Evolutionary conservation across 2,329 filamentous ascomycete species (phyloP), one percentile per base, ranked within the genome.

Genomic region (Phaeosphaeriaceae sp.): DNA sequence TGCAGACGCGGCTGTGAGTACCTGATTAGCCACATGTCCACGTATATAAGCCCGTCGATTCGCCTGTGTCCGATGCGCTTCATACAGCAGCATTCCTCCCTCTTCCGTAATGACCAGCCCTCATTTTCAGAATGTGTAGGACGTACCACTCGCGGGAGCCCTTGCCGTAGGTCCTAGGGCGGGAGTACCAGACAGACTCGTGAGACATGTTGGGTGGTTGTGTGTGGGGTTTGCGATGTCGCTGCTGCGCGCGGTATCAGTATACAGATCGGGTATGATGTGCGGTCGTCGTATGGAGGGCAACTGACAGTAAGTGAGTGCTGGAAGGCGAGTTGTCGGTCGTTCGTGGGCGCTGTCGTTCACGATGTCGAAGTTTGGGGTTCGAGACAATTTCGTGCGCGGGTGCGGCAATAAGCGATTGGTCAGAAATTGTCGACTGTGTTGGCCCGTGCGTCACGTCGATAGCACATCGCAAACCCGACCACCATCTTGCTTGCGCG

Each of bases 131-230:
- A 41, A 42, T 47, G 46, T 59, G 33, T 27, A 60, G 7, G 65
- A 85, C 91, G 81, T 93, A 97, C 93, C 93, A 97, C 81, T 85
- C 83, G 83, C 93, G 91, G 83, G 91, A 86, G 85, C 94, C 94
- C 89, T 97, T 97, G 87, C 94, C 94, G 88, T 96, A 97, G 82
- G 83, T 92, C 84, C 93, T 91, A 80, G 95, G 95, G 83, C 95
- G 93, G 80, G 93, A 97, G 90, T 96, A 97, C 93, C 94, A 99
- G 85, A 98, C 93, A 61, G 91, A 93, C 87, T 98, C 94, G 93
- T 91, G 89, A 83, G 89, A 89, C 89, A 91, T 91, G 79, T 79
- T 89, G 83, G 83, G 81, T 80, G 78, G 78, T 72, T 74, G 61
- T 48, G 60, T 55, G 59, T 53, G 59, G 58, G 64, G 54, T 61